Conservation (phyloP, 805 yeast genomes). For the Hanseniaspora nectarophila region DNA sequence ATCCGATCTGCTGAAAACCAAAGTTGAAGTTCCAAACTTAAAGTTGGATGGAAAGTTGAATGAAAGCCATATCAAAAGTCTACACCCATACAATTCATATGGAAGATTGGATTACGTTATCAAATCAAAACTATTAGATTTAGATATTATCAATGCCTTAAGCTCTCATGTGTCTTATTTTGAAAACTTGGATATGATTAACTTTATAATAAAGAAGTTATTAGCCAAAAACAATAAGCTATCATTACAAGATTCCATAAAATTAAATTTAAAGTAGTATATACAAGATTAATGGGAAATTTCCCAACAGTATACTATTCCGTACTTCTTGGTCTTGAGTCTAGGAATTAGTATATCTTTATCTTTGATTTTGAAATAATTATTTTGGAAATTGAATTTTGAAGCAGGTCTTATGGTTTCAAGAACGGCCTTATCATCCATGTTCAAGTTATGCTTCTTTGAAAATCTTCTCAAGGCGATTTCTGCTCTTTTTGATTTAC, state of each 20-base stretch:
- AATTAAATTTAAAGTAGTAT: neutral
- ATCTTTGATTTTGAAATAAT: neutral
- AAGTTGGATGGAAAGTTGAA: slow-evolving; percentile 21
- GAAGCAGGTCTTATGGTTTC: neutral
- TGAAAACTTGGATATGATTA: slow-evolving; percentile 75
- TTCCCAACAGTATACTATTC: slow-evolving; percentile 1
- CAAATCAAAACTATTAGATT: slow-evolving; percentile 66
- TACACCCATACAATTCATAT: slow-evolving; percentile 41
- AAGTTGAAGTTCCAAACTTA: slow-evolving; percentile 18
- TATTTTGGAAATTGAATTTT: neutral
- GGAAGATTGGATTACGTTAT: slow-evolving; percentile 77
- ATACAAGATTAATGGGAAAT: neutral
- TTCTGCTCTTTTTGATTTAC: neutral
- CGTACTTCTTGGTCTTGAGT: neutral
- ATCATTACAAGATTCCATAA: neutral
- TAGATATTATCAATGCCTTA: slow-evolving; percentile 66
- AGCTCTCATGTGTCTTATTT: slow-evolving; percentile 84
- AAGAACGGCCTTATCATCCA: neutral
- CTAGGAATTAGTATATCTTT: slow-evolving; percentile 1
- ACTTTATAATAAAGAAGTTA: slow-evolving; percentile 58
- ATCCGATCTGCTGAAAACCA: slow-evolving; percentile 14
- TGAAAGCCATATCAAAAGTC: slow-evolving; percentile 26
- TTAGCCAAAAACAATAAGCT: slow-evolving; percentile 13
- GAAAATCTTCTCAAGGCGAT: neutral
- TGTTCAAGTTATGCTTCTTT: neutral